Base-by-base conservation (phyloP, 768 basidiomycete genomes). In the Boletus reticulatus region DNA sequence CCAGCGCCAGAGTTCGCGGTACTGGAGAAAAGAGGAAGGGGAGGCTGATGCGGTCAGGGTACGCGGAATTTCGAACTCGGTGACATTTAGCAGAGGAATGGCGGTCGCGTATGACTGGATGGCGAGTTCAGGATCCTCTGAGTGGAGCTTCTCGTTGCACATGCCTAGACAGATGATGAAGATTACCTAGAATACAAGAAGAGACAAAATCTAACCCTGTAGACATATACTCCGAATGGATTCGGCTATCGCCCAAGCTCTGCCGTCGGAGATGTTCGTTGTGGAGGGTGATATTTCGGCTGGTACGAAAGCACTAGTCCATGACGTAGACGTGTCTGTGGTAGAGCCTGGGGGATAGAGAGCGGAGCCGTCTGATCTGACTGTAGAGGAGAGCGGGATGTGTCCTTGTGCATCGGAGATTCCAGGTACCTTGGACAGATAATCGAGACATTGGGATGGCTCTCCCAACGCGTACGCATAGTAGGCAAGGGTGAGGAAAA, bases 1-100 rank as follows among this genome's bases (percentile, higher is more conserved):
- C 89, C 91, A 94, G 48, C 93, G 79, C 78, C 92, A 94, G 11
- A 95, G 77, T 63, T 98, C 94, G 8, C 88, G 87, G 52, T 89
- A 84, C 44, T 80, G 80, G 4, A 74, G 67, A 62, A 93, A 93
- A 6, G 84, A 77, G 3, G 80, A 72, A 73, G 31, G 66, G 54
- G 50, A 66, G 1, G 45, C 29, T 48, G 60, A 67, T 60, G 53
- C 59, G 48, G 62, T 65, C 27, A 65, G 68, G 39, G 71, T 52
- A 36, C 62, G 69, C 17, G 75, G 73, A 32, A 84, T 78, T 54
- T 84, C 82, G 36, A 75, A 69, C 48, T 78, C 76, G 37, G 82
- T 69, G 27, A 75, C 64, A 4, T 74, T 69, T 44, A 93, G 76
- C 13, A 88, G 76, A 4, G 84, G 79, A 6, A 85, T 67, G 0